phyloP scores from a whole-genome alignment of 1,139 yeast genomes.

The Kodamaea plutei region DNA sequence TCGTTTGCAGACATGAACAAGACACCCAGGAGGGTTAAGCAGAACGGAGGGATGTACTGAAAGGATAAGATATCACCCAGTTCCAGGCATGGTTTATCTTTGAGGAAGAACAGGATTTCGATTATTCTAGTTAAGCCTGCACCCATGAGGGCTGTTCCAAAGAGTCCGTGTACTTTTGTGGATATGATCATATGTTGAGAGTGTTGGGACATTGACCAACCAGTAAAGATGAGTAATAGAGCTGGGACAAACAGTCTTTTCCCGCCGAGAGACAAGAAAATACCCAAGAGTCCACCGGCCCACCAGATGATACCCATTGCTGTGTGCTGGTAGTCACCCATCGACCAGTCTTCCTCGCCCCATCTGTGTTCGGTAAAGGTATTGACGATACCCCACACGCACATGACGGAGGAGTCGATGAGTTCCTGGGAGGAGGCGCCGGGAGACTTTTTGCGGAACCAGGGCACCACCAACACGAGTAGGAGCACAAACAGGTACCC shows the following conservation, averaged over 20 bases:
- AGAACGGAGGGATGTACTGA: constrained; percentile 81
- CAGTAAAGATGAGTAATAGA: constrained; percentile 75
- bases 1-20: constrained; percentile 90
- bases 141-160: constrained; percentile 73
- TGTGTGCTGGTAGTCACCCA: constrained; percentile 91
- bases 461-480: constrained; percentile 64
- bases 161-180: constrained; percentile 81
- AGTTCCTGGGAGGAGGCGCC: constrained; percentile 68
- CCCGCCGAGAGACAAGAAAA: constrained; percentile 64
- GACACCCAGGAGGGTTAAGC: constrained; percentile 72
- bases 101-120: constrained; percentile 70
- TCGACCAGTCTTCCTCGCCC: constrained; percentile 84
- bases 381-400: constrained; percentile 87
- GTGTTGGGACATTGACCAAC: constrained; percentile 93
- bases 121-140: constrained; percentile 74
- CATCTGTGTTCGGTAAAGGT: constrained; percentile 95
- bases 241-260: constrained; percentile 77
- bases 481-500: constrained; percentile 69
- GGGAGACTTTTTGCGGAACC: constrained; percentile 45
- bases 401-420: constrained; percentile 76
- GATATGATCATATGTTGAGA: constrained; percentile 69
- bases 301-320: constrained; percentile 97
- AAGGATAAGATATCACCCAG: constrained; percentile 56
- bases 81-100: constrained; percentile 47
- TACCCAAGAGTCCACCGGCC: constrained; percentile 86